Evolutionary conservation across 768 basidiomycete species (phyloP).

Genomic region (Brasilioporus rufonigricans): DNA sequence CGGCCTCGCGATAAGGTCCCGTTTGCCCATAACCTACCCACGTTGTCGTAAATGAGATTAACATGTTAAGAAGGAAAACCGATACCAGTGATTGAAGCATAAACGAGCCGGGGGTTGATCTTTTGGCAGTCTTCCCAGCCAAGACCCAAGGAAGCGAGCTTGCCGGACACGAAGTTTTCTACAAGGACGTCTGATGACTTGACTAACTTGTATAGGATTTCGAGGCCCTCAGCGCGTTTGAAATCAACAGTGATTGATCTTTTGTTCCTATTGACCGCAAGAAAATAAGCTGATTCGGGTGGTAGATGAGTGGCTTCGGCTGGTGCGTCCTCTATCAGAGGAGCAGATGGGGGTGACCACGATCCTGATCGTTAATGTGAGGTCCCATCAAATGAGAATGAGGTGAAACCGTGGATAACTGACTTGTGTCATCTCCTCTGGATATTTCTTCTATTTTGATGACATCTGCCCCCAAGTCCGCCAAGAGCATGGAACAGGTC

Average conservation of each 20-base stretch:
- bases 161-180: constrained; percentile 86
- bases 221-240: constrained; percentile 73
- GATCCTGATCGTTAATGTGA: constrained; percentile 42
- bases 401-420: constrained; percentile 31
- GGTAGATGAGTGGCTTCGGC: constrained; percentile 62
- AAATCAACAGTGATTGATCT: constrained; percentile 88
- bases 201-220: constrained; percentile 70
- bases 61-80: background rate
- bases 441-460: constrained; percentile 85
- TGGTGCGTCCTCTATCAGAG: constrained; percentile 46
- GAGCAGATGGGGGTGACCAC: constrained; percentile 65
- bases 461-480: constrained; percentile 89
- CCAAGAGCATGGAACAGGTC: constrained; percentile 90
- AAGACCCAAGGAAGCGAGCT: constrained; percentile 79
- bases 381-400: constrained; percentile 12
- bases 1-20: constrained; percentile 78
- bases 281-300: constrained; percentile 91
- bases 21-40: constrained; percentile 77
- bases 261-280: constrained; percentile 86
- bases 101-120: constrained; percentile 80
- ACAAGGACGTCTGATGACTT: constrained; percentile 79
- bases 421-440: constrained; percentile 88
- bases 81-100: constrained; percentile 85
- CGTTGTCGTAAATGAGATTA: background rate
- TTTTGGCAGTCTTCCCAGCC: constrained; percentile 79